Evolutionary conservation across 345 rosid genomes (phyloP).

Genomic region (Clausena lansium): DNA sequence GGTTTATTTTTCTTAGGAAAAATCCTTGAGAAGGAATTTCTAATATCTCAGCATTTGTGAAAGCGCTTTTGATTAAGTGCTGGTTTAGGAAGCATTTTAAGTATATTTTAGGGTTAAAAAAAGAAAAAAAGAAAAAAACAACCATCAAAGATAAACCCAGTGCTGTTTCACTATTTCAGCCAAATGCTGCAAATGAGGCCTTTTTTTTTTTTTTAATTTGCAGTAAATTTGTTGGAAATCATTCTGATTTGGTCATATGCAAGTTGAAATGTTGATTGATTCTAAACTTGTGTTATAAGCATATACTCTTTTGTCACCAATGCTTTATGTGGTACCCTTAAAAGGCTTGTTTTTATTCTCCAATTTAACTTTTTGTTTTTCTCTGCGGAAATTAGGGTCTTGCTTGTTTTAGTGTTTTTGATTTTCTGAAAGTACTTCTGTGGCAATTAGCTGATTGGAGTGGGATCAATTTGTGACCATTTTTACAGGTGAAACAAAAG

Average conservation of each 20-base stretch:
- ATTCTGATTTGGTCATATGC: neutral
- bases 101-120: too few species aligned
- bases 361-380: neutral
- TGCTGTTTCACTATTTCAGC: too few species aligned
- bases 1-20: neutral
- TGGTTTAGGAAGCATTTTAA: neutral
- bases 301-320: too few species aligned
- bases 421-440: neutral
- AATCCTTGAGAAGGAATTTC: neutral
- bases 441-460: neutral
- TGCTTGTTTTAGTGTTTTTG: neutral
- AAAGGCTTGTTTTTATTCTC: neutral
- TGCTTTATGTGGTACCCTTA: neutral
- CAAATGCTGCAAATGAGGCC: too few species aligned
- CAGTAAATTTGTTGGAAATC: neutral
- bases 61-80: neutral
- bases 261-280: neutral
- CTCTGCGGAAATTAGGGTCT: neutral
- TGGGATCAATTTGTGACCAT: neutral
- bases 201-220: neutral
- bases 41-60: neutral
- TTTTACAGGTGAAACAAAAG: constrained; percentile 26
- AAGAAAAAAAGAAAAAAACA: too few species aligned
- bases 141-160: too few species aligned
- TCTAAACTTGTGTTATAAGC: neutral